Percentiles rank a stretch among this genome's conserved stretches.
These are phyloP conservation scores for Fomitopsis serialis DNA, from an alignment of 768 basidiomycete genomes.

Conservation along the genomic window DNA sequence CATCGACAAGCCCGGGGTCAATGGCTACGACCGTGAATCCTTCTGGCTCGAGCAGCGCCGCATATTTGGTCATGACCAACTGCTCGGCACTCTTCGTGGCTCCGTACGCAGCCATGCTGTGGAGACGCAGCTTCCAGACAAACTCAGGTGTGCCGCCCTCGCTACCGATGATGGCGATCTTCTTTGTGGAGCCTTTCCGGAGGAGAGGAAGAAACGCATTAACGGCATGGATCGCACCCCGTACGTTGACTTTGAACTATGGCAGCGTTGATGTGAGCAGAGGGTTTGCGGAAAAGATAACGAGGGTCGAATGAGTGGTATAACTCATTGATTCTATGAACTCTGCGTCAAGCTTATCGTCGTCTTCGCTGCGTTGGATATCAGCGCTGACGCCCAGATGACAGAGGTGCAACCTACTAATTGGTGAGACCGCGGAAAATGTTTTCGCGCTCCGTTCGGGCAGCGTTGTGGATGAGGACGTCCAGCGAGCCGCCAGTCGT, in stretches of 20 bases:
- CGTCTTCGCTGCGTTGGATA: not conserved
- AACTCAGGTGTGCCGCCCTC: slow-evolving; percentile 26
- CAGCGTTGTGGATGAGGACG: slow-evolving; percentile 34
- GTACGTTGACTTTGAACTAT: slow-evolving; percentile 30
- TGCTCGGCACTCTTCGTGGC: slow-evolving; percentile 32
- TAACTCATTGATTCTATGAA: slow-evolving; percentile 6
- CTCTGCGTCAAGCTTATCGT: slow-evolving; percentile 4
- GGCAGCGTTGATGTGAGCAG: not conserved
- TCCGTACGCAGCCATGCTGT: slow-evolving; percentile 22
- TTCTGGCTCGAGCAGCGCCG: slow-evolving; percentile 21
- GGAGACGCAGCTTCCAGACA: slow-evolving; percentile 10
- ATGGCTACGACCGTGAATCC: slow-evolving; percentile 27
- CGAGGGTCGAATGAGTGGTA: not conserved
- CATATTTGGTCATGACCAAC: slow-evolving; percentile 33
- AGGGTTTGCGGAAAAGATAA: no score
- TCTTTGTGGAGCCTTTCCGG: slow-evolving; percentile 24
- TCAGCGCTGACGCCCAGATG: not conserved
- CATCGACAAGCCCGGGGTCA: slow-evolving; percentile 27
- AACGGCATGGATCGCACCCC: slow-evolving; percentile 30
- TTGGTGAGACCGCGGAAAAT: slow-evolving; percentile 1
- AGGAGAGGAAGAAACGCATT: slow-evolving; percentile 36
- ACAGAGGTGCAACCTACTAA: not conserved
- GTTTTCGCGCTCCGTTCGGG: slow-evolving; percentile 5
- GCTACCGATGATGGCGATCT: slow-evolving; percentile 27
- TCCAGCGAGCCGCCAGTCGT: slow-evolving; percentile 30